A percentile compares a stretch with the other conserved stretches of the same genome.
These are phyloP conservation scores for Adiantum capillusveneris DNA, from an alignment of 75 land plant species.

Conservation along the genomic window DNA sequence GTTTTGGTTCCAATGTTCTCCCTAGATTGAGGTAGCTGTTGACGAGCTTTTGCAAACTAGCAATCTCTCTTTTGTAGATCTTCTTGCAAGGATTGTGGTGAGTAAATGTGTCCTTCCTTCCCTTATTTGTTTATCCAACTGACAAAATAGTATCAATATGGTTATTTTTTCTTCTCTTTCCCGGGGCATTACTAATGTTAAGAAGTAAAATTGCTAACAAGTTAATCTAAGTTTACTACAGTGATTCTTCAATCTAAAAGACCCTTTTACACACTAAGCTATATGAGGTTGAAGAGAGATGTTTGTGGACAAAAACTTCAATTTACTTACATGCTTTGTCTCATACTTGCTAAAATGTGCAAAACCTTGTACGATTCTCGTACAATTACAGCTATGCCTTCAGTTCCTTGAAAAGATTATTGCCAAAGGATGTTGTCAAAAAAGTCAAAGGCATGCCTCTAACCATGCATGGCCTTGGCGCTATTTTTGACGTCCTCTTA, in stretches of 20 bases:
- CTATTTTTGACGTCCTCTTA: constrained; percentile 81
- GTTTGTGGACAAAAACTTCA: too few relatives aligned
- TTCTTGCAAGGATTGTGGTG: constrained; percentile 83
- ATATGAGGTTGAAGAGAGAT: constrained; percentile 14
- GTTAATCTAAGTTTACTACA: constrained; percentile 62
- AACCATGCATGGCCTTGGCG: constrained; percentile 77
- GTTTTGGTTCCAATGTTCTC: constrained; percentile 55
- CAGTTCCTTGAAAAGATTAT: constrained; percentile 43
- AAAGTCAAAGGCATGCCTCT: constrained; percentile 59
- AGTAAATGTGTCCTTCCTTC: constrained; percentile 14
- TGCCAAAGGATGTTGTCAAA: constrained; percentile 66
- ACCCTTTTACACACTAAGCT: constrained; percentile 64
- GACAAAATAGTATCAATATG: too few relatives aligned
- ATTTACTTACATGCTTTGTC: too few relatives aligned
- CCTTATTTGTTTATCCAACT: too few relatives aligned
- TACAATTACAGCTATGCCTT: constrained; percentile 69
- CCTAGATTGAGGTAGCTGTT: constrained; percentile 66
- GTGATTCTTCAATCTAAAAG: constrained; percentile 53
- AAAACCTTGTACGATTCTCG: background rate
- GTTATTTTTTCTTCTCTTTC: too few relatives aligned
- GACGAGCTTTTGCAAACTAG: constrained; percentile 51
- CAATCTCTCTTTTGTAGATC: constrained; percentile 46
- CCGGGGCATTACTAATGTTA: constrained; percentile 84
- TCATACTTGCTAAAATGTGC: background rate
- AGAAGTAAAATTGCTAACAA: constrained; percentile 74